Evolutionary conservation across 2,329 filamentous ascomycete species (phyloP), one percentile per base, ranked within the genome.

Genomic region (Tricladium varicosporioides): DNA sequence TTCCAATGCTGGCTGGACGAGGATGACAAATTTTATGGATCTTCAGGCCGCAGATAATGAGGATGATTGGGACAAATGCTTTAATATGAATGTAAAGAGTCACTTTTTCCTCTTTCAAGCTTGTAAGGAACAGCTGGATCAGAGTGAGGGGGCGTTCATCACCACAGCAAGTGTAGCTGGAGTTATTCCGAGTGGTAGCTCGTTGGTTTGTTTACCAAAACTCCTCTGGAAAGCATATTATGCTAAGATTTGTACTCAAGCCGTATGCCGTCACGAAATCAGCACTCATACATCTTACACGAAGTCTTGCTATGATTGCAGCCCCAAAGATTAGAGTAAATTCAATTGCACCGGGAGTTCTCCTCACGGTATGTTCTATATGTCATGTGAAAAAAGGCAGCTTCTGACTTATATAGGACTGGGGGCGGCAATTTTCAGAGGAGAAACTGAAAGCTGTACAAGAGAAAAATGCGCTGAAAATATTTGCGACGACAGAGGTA

Each of bases 251-350:
- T 3, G 10, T 27, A 46, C 44, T 18, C 42, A 48, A 80, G 86
- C 83, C 90, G 2, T 94, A 94, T 67, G 78, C 85, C 0, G 86
- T 92, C 15, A 89, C 88, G 40, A 94, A 94, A 70, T 82, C 89
- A 0, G 90, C 90, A 10, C 83, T 87, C 57, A 73, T 85, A 40
- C 83, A 86, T 65, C 74, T 86, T 2, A 74, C 77, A 14, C 84
- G 81, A 62, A 75, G 74, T 8, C 72, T 85, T 32, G 82, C 82
- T 0, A 66, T 74, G 4, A 79, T 81, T 57, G 77, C 78, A 10
- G 78, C 76, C 1, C 81, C 82, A 0, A 76, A 75, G 45, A 80
- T 86, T 18, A 69, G 82, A n/a, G 82, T 85, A 5, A 87, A 86
- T 60, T 77, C 73, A 45, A 80, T 86, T 0, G 80, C 77, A 3